A percentile compares a stretch with the other conserved stretches of the same genome.
Conservation (phyloP, 495 filamentous ascomycete genomes). For the Trichoderma virens region DNA sequence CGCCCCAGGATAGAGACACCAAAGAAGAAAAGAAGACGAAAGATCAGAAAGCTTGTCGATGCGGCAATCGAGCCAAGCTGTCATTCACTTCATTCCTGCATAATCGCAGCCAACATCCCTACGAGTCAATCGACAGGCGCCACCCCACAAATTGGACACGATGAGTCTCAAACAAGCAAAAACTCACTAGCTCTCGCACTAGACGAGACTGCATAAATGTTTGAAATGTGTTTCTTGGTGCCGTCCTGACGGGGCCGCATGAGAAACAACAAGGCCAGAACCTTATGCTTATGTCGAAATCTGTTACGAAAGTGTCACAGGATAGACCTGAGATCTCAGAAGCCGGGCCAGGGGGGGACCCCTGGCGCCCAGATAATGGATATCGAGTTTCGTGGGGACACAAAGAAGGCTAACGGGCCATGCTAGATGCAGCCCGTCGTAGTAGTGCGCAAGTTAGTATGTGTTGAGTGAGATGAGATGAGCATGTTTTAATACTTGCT, state of each 20-base stretch:
- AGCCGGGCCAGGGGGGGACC: neutral
- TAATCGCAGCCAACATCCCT: neutral
- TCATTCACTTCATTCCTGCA: neutral
- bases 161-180: conserved; percentile 10
- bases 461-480: neutral
- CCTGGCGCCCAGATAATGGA: neutral
- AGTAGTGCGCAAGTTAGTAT: no score
- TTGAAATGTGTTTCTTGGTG: conserved; percentile 10
- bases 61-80: conserved; percentile 11
- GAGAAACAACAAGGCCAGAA: neutral
- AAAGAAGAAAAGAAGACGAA: no score
- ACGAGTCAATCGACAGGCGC: neutral
- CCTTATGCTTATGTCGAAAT: conserved; percentile 5
- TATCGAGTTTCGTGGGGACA: neutral
- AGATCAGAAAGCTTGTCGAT: no score
- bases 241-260: conserved; percentile 7
- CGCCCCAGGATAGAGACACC: no score
- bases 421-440: no score
- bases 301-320: conserved; percentile 6
- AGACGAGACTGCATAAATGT: neutral
- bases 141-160: conserved; percentile 19
- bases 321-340: neutral
- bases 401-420: neutral
- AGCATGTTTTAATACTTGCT: conserved; percentile 8
- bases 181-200: no score